Base-by-base conservation (phyloP, 257 asterid genomes). In the Anisodus tanguticus region DNA sequence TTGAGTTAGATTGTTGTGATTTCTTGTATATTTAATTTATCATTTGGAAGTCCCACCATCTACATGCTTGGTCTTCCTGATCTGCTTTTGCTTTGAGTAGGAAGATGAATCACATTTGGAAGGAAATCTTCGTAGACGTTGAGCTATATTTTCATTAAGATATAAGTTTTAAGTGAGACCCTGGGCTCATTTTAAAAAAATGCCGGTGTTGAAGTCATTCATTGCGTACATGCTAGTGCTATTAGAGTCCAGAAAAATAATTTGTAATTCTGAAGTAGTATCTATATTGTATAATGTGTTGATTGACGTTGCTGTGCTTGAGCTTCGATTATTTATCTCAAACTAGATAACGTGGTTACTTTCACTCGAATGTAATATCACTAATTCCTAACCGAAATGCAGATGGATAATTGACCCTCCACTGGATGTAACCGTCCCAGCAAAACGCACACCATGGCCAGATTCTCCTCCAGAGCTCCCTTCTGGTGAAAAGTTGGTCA, bases 361-460 rank as follows among this genome's bases (percentile, higher is more conserved):
- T 53, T 4, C 31, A 15, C 31, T 15, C 1, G 4, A 51, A 77
- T 26, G 64, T 15, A 77, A 8, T 53, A 31, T 77, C 11, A 22
- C 64, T 26, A 13, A 53, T 15, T 1, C 64, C 11, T 31, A 77
- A 59, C 39, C n/a, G 68, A 10, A 2, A 63, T 83, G 83, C 93
- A 97, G 99, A 86, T 97, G 99, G 99, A 91, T 91, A 69, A 92
- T 95, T 45, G 96, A 94, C 85, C 95, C 98, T 62, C 98, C 98
- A 51, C 67, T 97, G 60, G 96, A 95, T 26, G 92, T 97, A 77
- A 95, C 95, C 0, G 93, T 97, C 87, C 93, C 98, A 6, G 97
- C 98, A 72, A 95, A 92, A 88, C 97, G 90, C 83, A 97, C 98
- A 7, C 98, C 99, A 49, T 97, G 99, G 99, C 99, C 99, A 0